A percentile compares a stretch with the other conserved stretches of the same genome.
Conservation (phyloP, 2,329 filamentous ascomycete genomes). For the Ambrosiella xylebori region DNA sequence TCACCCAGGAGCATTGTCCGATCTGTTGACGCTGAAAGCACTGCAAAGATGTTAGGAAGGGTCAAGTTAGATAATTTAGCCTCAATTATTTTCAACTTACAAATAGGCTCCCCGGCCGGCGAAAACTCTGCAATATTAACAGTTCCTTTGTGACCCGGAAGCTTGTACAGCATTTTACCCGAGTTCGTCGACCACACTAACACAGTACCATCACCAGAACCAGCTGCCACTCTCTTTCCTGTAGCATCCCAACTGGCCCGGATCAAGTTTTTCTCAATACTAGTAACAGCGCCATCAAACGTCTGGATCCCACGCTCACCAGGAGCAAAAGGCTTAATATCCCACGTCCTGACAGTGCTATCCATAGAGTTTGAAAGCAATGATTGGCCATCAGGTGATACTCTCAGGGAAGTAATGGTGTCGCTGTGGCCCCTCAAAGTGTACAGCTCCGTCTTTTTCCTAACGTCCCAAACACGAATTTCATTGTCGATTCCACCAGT, state of each 20-base stretch:
- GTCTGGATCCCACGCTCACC: constrained; percentile 69
- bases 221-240: constrained; percentile 74
- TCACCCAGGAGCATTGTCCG: constrained; percentile 71
- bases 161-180: constrained; percentile 85
- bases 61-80: background rate
- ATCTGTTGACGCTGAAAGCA: constrained; percentile 82
- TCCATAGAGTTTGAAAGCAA: constrained; percentile 88
- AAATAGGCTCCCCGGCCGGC: constrained; percentile 65
- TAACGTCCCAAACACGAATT: constrained; percentile 91
- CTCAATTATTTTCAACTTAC: constrained; percentile 40
- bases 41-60: constrained; percentile 32
- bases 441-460: constrained; percentile 79
- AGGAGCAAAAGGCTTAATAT: constrained; percentile 86
- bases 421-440: constrained; percentile 79
- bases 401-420: constrained; percentile 72
- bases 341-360: constrained; percentile 86
- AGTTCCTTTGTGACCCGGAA: constrained; percentile 86
- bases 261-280: constrained; percentile 81
- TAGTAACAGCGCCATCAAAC: constrained; percentile 78
- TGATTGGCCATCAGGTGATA: constrained; percentile 87
- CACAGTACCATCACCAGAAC: constrained; percentile 77
- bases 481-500: constrained; percentile 92
- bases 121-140: constrained; percentile 92
- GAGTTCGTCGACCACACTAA: constrained; percentile 78
- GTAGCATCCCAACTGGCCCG: constrained; percentile 77